A percentile compares a stretch with the other conserved stretches of the same genome.
phyloP scores from a whole-genome alignment of 2,329 filamentous ascomycete genomes.

The Alternaria gaisen region DNA sequence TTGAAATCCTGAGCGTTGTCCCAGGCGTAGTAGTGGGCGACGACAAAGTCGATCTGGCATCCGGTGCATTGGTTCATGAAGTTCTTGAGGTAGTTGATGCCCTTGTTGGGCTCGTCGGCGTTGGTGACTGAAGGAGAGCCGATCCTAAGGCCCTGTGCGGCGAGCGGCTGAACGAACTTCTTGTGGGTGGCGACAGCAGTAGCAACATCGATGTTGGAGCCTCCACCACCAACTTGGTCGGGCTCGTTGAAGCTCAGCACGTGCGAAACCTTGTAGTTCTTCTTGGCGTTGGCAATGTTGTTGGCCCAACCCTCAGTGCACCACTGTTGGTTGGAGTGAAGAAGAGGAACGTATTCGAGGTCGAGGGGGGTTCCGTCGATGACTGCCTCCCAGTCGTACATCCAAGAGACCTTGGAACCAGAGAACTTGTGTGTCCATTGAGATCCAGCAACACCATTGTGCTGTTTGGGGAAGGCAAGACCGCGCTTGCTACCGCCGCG shows the following conservation, averaged over 20 bases:
- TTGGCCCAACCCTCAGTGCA: constrained; percentile 38
- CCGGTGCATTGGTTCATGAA: constrained; percentile 39
- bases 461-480: constrained; percentile 40
- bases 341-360: constrained; percentile 69
- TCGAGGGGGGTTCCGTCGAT: constrained; percentile 54
- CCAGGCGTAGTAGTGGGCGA: constrained; percentile 50
- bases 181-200: constrained; percentile 35
- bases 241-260: constrained; percentile 53
- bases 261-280: constrained; percentile 42
- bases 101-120: constrained; percentile 32
- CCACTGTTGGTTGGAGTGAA: constrained; percentile 43
- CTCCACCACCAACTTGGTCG: constrained; percentile 44
- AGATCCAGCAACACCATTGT: constrained; percentile 34
- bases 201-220: constrained; percentile 37
- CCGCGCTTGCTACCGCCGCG: constrained; percentile 41
- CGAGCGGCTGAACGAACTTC: constrained; percentile 39
- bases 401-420: constrained; percentile 62
- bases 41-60: constrained; percentile 49
- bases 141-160: constrained; percentile 37
- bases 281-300: constrained; percentile 40
- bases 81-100: constrained; percentile 43
- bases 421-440: constrained; percentile 34
- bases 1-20: constrained; percentile 46
- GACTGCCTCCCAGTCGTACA: constrained; percentile 71
- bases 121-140: constrained; percentile 51